Evolutionary conservation across 768 basidiomycete species (phyloP), one percentile per base, ranked within the genome.

Genomic region (Polyporus arcularius): DNA sequence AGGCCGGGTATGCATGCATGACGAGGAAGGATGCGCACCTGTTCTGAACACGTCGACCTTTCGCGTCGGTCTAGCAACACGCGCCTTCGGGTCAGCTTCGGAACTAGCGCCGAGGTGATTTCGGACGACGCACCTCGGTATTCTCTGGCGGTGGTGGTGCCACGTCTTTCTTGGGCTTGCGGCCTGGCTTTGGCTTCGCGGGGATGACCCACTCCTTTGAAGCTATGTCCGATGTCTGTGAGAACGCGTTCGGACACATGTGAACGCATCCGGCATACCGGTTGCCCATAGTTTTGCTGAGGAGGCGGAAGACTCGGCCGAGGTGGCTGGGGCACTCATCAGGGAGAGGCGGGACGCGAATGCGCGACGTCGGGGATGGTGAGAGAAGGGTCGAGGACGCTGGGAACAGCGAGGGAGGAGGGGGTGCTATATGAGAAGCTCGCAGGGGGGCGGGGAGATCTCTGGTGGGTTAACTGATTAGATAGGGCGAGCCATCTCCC

Each of bases 121-220:
- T 26, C 54, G 54, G 41, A 53, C 35, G 54, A 74, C 80, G 57
- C 67, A 86, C 90, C 71, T 85, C 84, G n/a, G 69, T 70, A 53
- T 77, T 76, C 10, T 80, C 81, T 31, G 80, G 77, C 21, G 70
- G 55, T 11, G 67, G 46, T 35, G 76, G 64, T 11, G 70, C 65
- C 18, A 73, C 30, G 62, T 90, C 90, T 67, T 85, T 90, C 82
- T 93, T 94, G 16, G 91, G 92, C 76, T 94, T 94, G 48, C 92
- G 80, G 16, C 92, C 92, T 39, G 92, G 92, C 71, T 91, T 94
- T 9, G 91, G 89, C 68, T 89, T 92, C 8, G 92, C 88, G 26
- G 88, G 87, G 65, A 94, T 90, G 62, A 91, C 82, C 92, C 92
- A 94, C 73, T 93, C 90, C 73, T 87, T 92, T n/a, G 90, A 92